A percentile compares a stretch with the other conserved stretches of the same genome.
Conservation (phyloP, 2,329 filamentous ascomycete genomes). For the Claviceps sp. region DNA sequence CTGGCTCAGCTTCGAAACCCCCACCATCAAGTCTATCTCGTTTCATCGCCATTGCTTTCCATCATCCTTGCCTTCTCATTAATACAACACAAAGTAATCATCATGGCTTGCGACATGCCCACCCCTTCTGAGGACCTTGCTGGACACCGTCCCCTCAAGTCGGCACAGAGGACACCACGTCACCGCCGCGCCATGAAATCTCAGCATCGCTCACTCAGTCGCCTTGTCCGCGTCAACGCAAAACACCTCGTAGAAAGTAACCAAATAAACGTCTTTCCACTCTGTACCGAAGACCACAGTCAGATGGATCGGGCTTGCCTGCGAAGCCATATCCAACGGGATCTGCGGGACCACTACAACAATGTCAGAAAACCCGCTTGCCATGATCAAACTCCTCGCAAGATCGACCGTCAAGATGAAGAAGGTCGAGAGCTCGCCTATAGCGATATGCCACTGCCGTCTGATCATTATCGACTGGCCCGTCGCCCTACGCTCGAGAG, state of each 20-base stretch:
- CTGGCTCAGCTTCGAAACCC: neutral
- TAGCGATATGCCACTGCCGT: slow-evolving; percentile 22
- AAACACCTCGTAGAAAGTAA: slow-evolving; percentile 16
- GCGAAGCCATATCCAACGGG: slow-evolving; percentile 5
- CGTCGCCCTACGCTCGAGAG: slow-evolving; percentile 29
- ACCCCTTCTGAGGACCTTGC: neutral
- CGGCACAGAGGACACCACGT: neutral
- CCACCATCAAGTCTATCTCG: neutral
- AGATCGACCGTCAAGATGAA: slow-evolving; percentile 9
- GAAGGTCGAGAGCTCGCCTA: slow-evolving; percentile 23
- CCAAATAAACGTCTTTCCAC: slow-evolving; percentile 4
- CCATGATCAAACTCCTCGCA: neutral
- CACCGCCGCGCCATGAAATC: slow-evolving; percentile 2
- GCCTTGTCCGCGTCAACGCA: slow-evolving; percentile 19
- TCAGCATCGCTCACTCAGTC: slow-evolving; percentile 5
- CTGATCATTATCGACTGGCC: slow-evolving; percentile 20
- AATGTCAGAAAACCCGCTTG: neutral
- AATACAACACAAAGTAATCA: too few species aligned
- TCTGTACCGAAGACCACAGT: slow-evolving; percentile 2
- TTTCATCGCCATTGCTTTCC: neutral
- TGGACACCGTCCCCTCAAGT: neutral
- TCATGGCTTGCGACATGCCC: neutral
- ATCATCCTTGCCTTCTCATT: neutral
- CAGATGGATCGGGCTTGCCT: slow-evolving; percentile 12
- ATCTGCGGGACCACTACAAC: slow-evolving; percentile 5